Evolutionary conservation across 1,284 basidiomycete species (phyloP).

Genomic region (Stereum hirsutum): DNA sequence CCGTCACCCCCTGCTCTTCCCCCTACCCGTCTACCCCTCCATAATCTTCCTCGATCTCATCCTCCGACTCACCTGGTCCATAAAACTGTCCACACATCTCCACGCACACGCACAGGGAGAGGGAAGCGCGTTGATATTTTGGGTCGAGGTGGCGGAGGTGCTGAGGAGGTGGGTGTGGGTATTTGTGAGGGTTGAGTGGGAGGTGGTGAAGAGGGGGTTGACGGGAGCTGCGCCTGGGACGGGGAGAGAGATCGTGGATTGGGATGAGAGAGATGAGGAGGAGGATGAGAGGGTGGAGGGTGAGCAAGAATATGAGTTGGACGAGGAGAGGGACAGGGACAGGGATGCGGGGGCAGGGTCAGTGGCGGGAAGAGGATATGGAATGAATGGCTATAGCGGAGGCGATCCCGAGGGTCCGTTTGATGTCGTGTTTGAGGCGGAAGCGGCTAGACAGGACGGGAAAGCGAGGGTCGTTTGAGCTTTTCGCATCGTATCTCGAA

Average conservation of each 20-base stretch:
- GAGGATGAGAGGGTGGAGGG: too few species aligned
- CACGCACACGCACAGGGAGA: constrained; percentile 80
- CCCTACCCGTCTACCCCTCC: constrained; percentile 81
- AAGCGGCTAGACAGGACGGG: too few species aligned
- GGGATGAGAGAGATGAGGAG: not conserved
- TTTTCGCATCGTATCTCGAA: too few species aligned
- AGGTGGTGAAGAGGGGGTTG: constrained; percentile 51
- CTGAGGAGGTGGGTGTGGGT: constrained; percentile 94
- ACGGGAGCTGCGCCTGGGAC: not conserved
- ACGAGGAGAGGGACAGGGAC: too few species aligned
- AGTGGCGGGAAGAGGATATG: too few species aligned
- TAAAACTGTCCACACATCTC: constrained; percentile 86
- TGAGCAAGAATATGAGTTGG: too few species aligned
- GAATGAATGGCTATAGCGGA: too few species aligned
- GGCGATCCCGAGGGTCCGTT: too few species aligned
- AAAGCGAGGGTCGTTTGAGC: too few species aligned
- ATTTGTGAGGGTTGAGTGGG: constrained; percentile 94
- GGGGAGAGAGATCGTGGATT: not conserved
- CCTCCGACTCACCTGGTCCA: constrained; percentile 90
- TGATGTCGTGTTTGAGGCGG: too few species aligned
- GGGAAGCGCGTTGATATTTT: constrained; percentile 61
- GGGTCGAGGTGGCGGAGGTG: constrained; percentile 88
- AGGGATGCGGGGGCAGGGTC: too few species aligned
- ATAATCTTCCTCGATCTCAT: constrained; percentile 81
- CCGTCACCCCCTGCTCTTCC: constrained; percentile 63